Evolutionary conservation across 1,284 basidiomycete genomes (phyloP).

Genomic region (Trichosporon sp.): DNA sequence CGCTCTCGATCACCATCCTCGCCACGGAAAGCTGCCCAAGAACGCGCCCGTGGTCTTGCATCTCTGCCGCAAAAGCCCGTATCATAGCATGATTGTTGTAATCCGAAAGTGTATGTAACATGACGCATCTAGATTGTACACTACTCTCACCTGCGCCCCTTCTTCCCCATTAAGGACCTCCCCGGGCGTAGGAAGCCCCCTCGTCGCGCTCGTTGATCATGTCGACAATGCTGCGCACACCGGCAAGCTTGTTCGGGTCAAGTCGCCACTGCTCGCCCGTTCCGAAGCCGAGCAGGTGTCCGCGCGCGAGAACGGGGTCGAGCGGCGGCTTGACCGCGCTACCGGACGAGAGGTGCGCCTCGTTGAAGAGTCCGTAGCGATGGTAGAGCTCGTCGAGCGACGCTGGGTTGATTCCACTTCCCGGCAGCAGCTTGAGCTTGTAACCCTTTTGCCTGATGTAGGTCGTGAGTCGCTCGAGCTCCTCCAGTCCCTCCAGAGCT

Average conservation of each 20-base stretch:
- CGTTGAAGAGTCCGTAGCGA: conserved; percentile 35
- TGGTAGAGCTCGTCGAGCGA: conserved; percentile 35
- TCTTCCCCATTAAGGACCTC: neutral
- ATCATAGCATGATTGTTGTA: conserved; percentile 1
- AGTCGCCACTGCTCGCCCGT: conserved; percentile 13
- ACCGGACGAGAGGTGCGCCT: conserved; percentile 26
- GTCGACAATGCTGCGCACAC: conserved; percentile 6
- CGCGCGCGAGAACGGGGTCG: conserved; percentile 1
- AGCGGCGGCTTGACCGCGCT: neutral
- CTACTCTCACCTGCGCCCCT: neutral
- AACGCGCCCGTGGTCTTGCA: conserved; percentile 25
- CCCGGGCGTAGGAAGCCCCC: neutral
- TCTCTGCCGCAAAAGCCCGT: conserved; percentile 36
- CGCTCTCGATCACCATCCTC: neutral
- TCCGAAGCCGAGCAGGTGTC: conserved; percentile 17
- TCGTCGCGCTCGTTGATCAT: conserved; percentile 3
- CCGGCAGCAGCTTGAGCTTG: conserved; percentile 48
- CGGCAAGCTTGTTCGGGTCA: conserved; percentile 8
- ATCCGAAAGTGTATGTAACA: conserved; percentile 16
- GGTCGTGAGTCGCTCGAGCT: conserved; percentile 58
- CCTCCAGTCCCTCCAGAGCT: conserved; percentile 15
- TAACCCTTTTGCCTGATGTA: conserved; percentile 58
- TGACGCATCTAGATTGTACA: neutral
- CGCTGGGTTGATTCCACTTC: conserved; percentile 21
- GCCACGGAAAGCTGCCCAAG: neutral